phyloP scores from a whole-genome alignment of 202 grass and related monocot genomes.

The Eragrostis tef region DNA sequence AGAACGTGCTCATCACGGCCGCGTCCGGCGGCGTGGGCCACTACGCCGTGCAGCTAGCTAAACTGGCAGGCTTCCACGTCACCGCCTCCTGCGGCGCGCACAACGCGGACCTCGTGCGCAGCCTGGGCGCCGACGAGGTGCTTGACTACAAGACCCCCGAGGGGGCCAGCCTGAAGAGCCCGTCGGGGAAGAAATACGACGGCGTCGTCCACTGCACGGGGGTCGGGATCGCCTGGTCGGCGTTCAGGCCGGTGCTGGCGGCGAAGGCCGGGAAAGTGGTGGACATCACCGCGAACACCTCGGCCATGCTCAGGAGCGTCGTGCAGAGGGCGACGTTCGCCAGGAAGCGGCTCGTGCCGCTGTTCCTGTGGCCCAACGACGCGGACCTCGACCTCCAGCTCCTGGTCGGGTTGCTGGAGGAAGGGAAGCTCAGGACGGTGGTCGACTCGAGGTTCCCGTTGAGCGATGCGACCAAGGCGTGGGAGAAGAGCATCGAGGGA shows the following conservation, averaged over 20 bases:
- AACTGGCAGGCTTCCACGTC: no score
- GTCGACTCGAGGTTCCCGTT: conserved; percentile 60
- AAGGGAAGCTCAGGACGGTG: conserved; percentile 55
- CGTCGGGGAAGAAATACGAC: no score
- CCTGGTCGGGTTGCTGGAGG: conserved; percentile 62
- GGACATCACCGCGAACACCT: conserved; percentile 46
- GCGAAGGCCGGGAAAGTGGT: conserved; percentile 45
- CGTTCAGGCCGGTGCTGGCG: conserved; percentile 38
- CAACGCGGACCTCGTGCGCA: no score
- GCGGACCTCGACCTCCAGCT: conserved; percentile 52
- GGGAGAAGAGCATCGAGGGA: conserved; percentile 78
- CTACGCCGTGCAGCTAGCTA: no score
- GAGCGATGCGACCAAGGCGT: conserved; percentile 56
- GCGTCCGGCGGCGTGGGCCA: no score
- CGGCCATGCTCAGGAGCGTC: not conserved
- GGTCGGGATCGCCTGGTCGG: conserved; percentile 45
- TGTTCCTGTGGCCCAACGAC: conserved; percentile 43
- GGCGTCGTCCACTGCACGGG: no score
- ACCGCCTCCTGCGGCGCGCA: no score
- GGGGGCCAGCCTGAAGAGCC: no score
- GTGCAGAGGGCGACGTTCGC: conserved; percentile 55
- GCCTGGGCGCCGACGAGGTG: no score
- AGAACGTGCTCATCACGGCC: no score
- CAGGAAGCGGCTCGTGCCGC: conserved; percentile 56
- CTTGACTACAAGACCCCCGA: no score